Base-by-base conservation (phyloP, 345 rosid genomes). In the Angophora floribunda region DNA sequence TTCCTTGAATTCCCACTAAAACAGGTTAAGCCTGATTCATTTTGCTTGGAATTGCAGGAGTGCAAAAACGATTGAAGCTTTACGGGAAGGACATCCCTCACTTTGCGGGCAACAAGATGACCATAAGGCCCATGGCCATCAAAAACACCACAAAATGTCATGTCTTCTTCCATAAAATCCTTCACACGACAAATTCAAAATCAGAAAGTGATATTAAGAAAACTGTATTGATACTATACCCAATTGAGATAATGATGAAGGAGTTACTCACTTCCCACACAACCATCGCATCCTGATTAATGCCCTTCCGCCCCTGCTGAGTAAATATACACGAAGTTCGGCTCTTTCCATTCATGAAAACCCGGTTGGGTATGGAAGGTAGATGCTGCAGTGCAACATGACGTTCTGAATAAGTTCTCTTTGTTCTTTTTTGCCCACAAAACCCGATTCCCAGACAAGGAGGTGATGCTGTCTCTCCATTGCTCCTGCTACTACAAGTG, bases 71-170 rank as follows among this genome's bases (percentile, higher is more conserved):
- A 94, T 70, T 94, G 90, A 87, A 98, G 92, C 92, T 95, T 98
- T 36, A 95, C 90, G 24, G 99, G 99, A 90, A 98, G 90, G 84
- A 95, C 91, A 87, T 98, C 99, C 93, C 99, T 96, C 87, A 98
- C 99, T 93, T 95, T 98, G 89, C 96, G 97, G 49, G 99, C 96
- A 88, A 98, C 99, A 82, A 95, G 99, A 94, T 98, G 99, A 70
- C 99, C 99, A 86, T 96, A 95, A 57, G 99, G 99, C 86, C 99
- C 99, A 90, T 98, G 99, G 89, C 99, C 99, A 93, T 98, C 99
- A 89, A 98, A 98, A 51, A 98, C 95, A 47, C 99, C 99, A 79
- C 99, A 97, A 87, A 98, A 97, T 9, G 95, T 98, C 91, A 93
- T 95, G 91, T 97, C 99, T 90, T 96, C 96, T n/a, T 94, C 89